Evolutionary conservation across 2,329 filamentous ascomycete genomes (phyloP), one percentile per base, ranked within the genome.

Genomic region (Metarhizium sp.): DNA sequence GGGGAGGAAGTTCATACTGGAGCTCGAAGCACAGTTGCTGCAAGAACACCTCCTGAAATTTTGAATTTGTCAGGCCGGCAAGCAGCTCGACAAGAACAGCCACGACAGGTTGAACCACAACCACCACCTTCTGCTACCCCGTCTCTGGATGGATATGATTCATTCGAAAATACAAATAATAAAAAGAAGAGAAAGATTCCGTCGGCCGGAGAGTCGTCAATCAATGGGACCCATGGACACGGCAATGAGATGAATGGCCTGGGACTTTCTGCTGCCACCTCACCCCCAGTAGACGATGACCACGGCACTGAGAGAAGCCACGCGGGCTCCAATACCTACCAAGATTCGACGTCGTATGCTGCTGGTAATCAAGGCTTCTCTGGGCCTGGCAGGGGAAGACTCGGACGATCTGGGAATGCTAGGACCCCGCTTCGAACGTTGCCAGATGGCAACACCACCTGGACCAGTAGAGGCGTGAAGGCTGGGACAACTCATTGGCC

Each of bases 111-210:
- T 2, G 77, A 76, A 55, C 71, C 75, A 18, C 77, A 82, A 47
- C 81, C 83, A 25, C 80, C 86, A 51, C 80, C 79, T 47, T 90
- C 89, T 13, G 84, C 86, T 29, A 79, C 82, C 6, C 87, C 86
- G 4, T 87, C 86, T 2, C 75, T 82, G 11, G 92, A 97, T 68
- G 91, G 92, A 14, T 97, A 97, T 69, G 94, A 99, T 70, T 94
- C 90, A 6, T 95, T 96, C 64, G 94, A 99, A 71, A 97, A 97
- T 65, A 95, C 90, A 40, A 97, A 96, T 70, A 99, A 99, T 69
- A 99, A 99, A 73, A 99, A 97, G 77, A 97, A 99, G 72, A 83
- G 94, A 62, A 99, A 99, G 73, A 97, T 99, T 42, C 94, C 94
- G 0, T 91, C 91, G 0, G 90, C 90, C 10, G 88, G 89, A 18